These are phyloP conservation scores for Flaveria floridana DNA, from an alignment of 140 eudicot species.

Conservation along the genomic window DNA sequence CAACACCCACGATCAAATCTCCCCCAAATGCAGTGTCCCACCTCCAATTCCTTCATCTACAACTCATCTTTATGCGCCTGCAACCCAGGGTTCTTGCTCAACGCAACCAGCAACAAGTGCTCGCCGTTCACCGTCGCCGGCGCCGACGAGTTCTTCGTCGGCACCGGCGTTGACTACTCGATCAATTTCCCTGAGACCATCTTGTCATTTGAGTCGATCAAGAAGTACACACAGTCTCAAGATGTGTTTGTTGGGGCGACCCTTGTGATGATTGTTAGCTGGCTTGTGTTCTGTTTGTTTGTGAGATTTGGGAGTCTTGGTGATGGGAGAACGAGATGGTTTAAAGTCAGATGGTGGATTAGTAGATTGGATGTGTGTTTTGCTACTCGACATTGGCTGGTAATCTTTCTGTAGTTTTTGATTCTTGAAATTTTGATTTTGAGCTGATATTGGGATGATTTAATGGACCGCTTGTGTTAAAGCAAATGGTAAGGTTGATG, in stretches of 20 bases:
- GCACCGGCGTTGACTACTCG: constrained; percentile 68
- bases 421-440: too few species aligned
- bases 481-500: too few species aligned
- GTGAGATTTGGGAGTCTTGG: constrained; percentile 55
- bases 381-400: constrained; percentile 90
- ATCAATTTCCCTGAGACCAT: constrained; percentile 50
- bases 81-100: constrained; percentile 74
- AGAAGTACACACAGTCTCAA: constrained; percentile 68
- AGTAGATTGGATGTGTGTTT: constrained; percentile 79
- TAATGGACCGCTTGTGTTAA: neutral
- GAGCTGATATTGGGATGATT: neutral
- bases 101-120: constrained; percentile 43
- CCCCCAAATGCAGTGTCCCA: constrained; percentile 47
- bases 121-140: constrained; percentile 32
- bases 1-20: constrained; percentile 15
- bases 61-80: constrained; percentile 69
- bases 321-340: constrained; percentile 63
- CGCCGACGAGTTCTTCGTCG: constrained; percentile 25
- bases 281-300: constrained; percentile 61
- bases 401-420: constrained; percentile 5
- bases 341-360: constrained; percentile 82
- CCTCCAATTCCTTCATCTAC: constrained; percentile 45
- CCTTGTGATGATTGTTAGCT: constrained; percentile 45
- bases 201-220: constrained; percentile 69
- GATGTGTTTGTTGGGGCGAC: constrained; percentile 83